These are phyloP conservation scores for Dichotomopilus funicola DNA, from an alignment of 2,329 filamentous ascomycete species.

Conservation along the genomic window DNA sequence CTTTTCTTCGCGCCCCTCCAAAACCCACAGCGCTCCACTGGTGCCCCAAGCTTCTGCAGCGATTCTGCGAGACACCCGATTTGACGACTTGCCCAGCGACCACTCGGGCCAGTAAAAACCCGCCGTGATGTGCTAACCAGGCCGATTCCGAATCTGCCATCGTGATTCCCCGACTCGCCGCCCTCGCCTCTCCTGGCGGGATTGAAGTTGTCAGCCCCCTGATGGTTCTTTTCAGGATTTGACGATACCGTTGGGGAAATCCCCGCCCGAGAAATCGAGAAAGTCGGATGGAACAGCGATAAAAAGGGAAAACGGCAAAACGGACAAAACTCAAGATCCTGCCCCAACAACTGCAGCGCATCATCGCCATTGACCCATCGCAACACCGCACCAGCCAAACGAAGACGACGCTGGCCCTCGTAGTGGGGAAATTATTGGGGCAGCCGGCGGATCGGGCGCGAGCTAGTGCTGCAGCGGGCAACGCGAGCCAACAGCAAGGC, in stretches of 20 bases:
- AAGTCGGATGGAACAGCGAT: too few relatives aligned
- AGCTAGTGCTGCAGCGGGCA: constrained; percentile 6
- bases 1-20: not conserved
- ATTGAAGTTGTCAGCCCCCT: too few relatives aligned
- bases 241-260: too few relatives aligned
- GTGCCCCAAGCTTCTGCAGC: not conserved
- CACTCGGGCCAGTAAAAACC: constrained; percentile 10
- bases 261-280: too few relatives aligned
- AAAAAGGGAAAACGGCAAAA: too few relatives aligned
- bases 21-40: not conserved
- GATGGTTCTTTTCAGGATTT: too few relatives aligned
- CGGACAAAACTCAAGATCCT: too few relatives aligned
- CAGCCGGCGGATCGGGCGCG: constrained; percentile 8
- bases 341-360: too few relatives aligned
- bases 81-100: constrained; percentile 6
- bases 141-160: constrained; percentile 2
- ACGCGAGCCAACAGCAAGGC: constrained; percentile 17
- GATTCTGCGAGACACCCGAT: not conserved
- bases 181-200: constrained; percentile 6
- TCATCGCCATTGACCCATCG: too few relatives aligned
- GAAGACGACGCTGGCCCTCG: constrained; percentile 3
- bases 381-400: too few relatives aligned
- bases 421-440: constrained; percentile 16
- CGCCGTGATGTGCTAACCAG: constrained; percentile 16
- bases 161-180: constrained; percentile 10